A percentile compares a stretch with the other conserved stretches of the same genome.
These are phyloP conservation scores for Amyloporia xantha DNA, from an alignment of 768 basidiomycete genomes.

Conservation along the genomic window DNA sequence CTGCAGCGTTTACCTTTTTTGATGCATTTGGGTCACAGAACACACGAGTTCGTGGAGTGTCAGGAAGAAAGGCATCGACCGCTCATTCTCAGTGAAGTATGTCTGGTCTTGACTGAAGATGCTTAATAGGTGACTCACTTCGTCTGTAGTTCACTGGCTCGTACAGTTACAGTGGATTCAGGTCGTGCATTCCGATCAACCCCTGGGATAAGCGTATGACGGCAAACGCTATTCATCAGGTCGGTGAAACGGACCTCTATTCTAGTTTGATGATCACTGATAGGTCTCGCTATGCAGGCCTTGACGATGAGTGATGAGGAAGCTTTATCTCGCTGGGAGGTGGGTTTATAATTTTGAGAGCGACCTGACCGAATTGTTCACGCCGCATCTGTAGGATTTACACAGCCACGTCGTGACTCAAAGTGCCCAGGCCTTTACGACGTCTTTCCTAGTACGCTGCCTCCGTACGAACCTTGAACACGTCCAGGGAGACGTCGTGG, in stretches of 20 bases:
- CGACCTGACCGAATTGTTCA: background rate
- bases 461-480: slow-evolving; percentile 71
- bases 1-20: no score
- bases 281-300: slow-evolving; percentile 40
- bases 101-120: slow-evolving; percentile 12
- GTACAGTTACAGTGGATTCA: slow-evolving; percentile 81
- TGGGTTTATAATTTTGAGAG: slow-evolving; percentile 28
- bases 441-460: slow-evolving; percentile 69
- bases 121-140: background rate
- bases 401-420: slow-evolving; percentile 84
- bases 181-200: slow-evolving; percentile 81
- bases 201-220: slow-evolving; percentile 85
- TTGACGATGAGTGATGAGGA: slow-evolving; percentile 75
- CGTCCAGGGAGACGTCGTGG: slow-evolving; percentile 28
- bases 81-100: slow-evolving; percentile 72
- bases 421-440: slow-evolving; percentile 80
- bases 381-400: slow-evolving; percentile 42
- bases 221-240: slow-evolving; percentile 66
- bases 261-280: background rate
- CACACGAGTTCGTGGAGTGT: slow-evolving; percentile 82
- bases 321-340: slow-evolving; percentile 65
- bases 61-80: slow-evolving; percentile 65
- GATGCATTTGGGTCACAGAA: no score
- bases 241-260: slow-evolving; percentile 3
- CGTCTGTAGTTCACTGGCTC: slow-evolving; percentile 70